Conservation (phyloP, 495 filamentous ascomycete genomes). For the Penicillium lagena region DNA sequence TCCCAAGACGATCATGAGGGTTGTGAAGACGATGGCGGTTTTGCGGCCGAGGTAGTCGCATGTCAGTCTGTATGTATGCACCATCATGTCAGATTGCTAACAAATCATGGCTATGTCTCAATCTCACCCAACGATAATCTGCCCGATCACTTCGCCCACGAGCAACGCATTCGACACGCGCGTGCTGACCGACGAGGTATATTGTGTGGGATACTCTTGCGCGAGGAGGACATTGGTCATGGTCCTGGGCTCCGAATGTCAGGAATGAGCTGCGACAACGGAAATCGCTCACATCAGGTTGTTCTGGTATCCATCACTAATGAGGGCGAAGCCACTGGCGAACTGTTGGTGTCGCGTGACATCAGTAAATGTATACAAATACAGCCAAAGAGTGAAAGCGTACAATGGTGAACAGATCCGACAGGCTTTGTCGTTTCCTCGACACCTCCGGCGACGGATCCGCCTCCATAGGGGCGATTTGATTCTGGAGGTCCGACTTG, state of each 20-base stretch:
- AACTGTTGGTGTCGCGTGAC: slow-evolving; percentile 14
- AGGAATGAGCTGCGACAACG: no score
- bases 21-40: slow-evolving; percentile 44
- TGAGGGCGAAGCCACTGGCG: slow-evolving; percentile 42
- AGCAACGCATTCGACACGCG: slow-evolving; percentile 49
- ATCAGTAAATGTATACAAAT: not conserved
- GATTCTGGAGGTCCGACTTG: no score
- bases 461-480: no score
- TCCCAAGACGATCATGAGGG: slow-evolving; percentile 45
- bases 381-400: slow-evolving; percentile 1
- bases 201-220: slow-evolving; percentile 39
- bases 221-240: slow-evolving; percentile 47
- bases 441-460: slow-evolving; percentile 21
- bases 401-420: slow-evolving; percentile 42
- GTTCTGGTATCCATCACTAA: slow-evolving; percentile 50
- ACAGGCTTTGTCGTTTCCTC: slow-evolving; percentile 31
- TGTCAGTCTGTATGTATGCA: slow-evolving; percentile 21
- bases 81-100: not conserved
- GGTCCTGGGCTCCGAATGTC: slow-evolving; percentile 19
- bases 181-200: slow-evolving; percentile 37
- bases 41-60: slow-evolving; percentile 50
- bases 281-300: slow-evolving; percentile 33
- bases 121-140: slow-evolving; percentile 37
- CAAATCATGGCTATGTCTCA: not conserved
- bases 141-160: slow-evolving; percentile 47